Percentiles rank a stretch among this genome's conserved stretches.
These are phyloP conservation scores for Chondrus crispus DNA, from an alignment of 23 red algal species.

Conservation along the genomic window DNA sequence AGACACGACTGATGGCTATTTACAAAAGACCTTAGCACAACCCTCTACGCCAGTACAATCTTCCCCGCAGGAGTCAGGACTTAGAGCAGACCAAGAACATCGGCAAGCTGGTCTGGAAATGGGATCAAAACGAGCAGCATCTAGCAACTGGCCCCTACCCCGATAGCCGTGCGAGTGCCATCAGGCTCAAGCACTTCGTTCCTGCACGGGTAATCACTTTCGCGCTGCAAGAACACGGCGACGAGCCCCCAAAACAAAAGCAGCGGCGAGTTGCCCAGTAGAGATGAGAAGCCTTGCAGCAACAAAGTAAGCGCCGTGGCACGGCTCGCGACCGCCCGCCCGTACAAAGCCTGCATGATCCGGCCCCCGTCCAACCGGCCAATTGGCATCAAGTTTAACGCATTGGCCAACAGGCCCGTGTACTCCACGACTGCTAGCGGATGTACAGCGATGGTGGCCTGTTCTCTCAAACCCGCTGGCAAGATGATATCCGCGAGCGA, in stretches of 20 bases:
- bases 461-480: conserved; percentile 64
- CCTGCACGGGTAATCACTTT: conserved; percentile 83
- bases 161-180: conserved; percentile 53
- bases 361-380: conserved; percentile 95
- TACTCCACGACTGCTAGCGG: conserved; percentile 88
- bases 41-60: too few relatives aligned
- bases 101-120: conserved; percentile 82
- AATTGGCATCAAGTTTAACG: conserved; percentile 93
- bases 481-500: conserved; percentile 70
- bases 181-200: conserved; percentile 71
- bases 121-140: conserved; percentile 81
- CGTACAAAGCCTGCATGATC: conserved; percentile 81
- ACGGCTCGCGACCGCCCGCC: conserved; percentile 65
- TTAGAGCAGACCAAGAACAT: conserved; percentile 90
- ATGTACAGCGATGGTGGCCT: conserved; percentile 84
- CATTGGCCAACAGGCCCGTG: conserved; percentile 91
- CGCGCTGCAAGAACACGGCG: conserved; percentile 87
- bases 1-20: too few relatives aligned
- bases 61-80: too few relatives aligned
- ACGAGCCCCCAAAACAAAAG: conserved; percentile 91
- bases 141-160: conserved; percentile 27
- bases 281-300: conserved; percentile 60
- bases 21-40: too few relatives aligned
- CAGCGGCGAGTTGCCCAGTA: conserved; percentile 91
- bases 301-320: conserved; percentile 77